Conservation (phyloP, 805 yeast species). For the Aciculoconidium aculeatum region DNA sequence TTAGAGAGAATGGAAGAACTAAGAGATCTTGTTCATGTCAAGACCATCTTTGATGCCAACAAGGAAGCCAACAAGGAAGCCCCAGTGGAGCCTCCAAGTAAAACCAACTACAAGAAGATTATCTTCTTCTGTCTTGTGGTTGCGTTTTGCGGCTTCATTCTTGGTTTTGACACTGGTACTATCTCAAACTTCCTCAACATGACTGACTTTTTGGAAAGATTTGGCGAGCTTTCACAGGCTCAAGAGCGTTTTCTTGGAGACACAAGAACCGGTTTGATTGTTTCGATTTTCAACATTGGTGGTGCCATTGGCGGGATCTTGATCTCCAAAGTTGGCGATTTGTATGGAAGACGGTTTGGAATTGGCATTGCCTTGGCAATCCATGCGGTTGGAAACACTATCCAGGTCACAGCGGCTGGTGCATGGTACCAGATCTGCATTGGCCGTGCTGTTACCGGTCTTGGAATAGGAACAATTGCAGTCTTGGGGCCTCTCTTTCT, state of each 20-base stretch:
- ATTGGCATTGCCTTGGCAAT: slow-evolving; percentile 20
- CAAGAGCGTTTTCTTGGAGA: slow-evolving; percentile 15
- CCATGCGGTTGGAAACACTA: slow-evolving; percentile 21
- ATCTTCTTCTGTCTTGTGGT: slow-evolving; percentile 49
- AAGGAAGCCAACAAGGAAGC: no score
- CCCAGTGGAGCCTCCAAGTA: no score
- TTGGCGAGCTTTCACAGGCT: slow-evolving; percentile 11
- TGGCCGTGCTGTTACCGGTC: slow-evolving; percentile 23
- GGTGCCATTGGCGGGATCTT: slow-evolving; percentile 25
- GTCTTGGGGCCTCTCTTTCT: slow-evolving; percentile 23
- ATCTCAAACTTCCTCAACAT: slow-evolving; percentile 66
- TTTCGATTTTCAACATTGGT: slow-evolving; percentile 25
- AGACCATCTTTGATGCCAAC: no score
- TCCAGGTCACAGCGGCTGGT: slow-evolving; percentile 17
- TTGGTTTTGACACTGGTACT: slow-evolving; percentile 78
- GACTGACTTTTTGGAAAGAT: slow-evolving; percentile 48
- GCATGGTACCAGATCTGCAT: slow-evolving; percentile 21
- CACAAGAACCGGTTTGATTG: slow-evolving; percentile 21
- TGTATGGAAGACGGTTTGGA: slow-evolving; percentile 23
- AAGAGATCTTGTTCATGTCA: no score
- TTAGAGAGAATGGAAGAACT: no score
- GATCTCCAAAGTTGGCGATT: slow-evolving; percentile 19
- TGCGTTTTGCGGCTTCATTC: slow-evolving; percentile 73
- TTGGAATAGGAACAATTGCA: slow-evolving; percentile 23
- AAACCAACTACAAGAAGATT: no score